Base-by-base conservation (phyloP, 1,284 basidiomycete species). In the Lentinula novae-zelandiae region DNA sequence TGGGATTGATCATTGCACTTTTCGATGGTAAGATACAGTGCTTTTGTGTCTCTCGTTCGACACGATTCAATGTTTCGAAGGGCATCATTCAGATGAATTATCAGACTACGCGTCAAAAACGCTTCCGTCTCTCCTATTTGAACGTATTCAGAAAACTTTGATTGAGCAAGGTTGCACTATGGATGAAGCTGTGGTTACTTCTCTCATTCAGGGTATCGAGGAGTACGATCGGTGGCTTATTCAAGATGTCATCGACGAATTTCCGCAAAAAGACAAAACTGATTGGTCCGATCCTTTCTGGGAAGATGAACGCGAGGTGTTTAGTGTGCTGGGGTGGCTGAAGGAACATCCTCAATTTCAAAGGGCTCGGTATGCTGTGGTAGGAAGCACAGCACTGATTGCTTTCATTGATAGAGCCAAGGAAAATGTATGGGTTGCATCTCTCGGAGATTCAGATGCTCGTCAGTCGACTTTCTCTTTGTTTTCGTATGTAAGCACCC, bases 371-470 rank as follows among this genome's bases (percentile, higher is more conserved):
- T 61, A 60, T 17, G 61, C 63, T 1, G 33, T 59, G 5, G 39
- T 62, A 6, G 63, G 63, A 49, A 34, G 50, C 12, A 64, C 63
- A 3, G 61, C 53, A 27, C 61, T 64, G n/a, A 52, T 64, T 44
- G 61, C 39, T 9, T 62, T 58, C 58, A 27, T 64, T 17, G 63
- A 64, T 31, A 42, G 55, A 39, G 31, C 34, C 4, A 38, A 31
- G 34, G 53, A 50, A 39, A 17, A 60, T 31, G 34, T 64, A 5
- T 64, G 61, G 63, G 63, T 64, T 36, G 61, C 61, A 3, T 64
- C 61, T 8, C 60, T 64, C 8, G 63, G 63, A 52, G 63, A 64
- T 48, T 64, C 44, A 13, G 63, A 64, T 17, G 60, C 63, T 39
- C 39, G 63, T 64, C 6, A 22, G 1, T 46, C 46, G 36, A 1